A percentile compares a stretch with the other conserved stretches of the same genome.
These are phyloP conservation scores for Zoysia japonica DNA, from an alignment of 176 grass and related monocot genomes.

Conservation along the genomic window DNA sequence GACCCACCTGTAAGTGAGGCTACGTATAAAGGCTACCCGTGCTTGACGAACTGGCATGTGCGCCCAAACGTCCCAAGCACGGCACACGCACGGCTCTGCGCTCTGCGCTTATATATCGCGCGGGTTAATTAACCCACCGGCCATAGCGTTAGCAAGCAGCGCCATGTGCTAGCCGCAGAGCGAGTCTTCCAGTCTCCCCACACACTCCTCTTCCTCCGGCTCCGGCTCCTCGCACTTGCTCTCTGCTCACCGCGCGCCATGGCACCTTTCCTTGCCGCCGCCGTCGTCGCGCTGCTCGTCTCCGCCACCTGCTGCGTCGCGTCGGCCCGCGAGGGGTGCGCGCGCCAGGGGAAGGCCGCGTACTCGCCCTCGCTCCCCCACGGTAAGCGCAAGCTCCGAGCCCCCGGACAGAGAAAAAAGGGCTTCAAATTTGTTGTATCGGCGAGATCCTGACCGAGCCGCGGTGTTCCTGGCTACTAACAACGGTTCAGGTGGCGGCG, in stretches of 20 bases:
- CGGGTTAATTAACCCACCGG: conserved; percentile 19
- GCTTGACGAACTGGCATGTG: neutral
- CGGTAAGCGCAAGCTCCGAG: neutral
- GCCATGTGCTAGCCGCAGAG: conserved; percentile 24
- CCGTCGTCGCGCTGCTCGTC: conserved; percentile 6
- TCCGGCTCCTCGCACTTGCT: neutral
- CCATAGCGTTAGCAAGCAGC: neutral
- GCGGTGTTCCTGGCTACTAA: neutral
- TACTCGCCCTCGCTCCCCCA: conserved; percentile 43
- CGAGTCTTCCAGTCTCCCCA: neutral
- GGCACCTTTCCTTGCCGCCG: neutral
- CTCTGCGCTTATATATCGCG: conserved; percentile 1
- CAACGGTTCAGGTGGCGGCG: conserved; percentile 37
- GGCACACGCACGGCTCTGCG: neutral
- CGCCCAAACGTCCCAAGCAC: neutral
- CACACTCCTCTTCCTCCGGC: neutral
- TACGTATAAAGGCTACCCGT: too few species aligned
- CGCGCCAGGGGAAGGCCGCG: conserved; percentile 46
- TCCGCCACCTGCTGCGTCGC: neutral
- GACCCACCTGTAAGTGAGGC: neutral
- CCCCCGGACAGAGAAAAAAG: neutral
- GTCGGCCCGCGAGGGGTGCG: conserved; percentile 43
- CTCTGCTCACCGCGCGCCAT: conserved; percentile 23
- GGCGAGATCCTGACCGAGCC: neutral
- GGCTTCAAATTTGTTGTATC: neutral